A percentile compares a stretch with the other conserved stretches of the same genome.
Evolutionary conservation across 2,329 filamentous ascomycete genomes (phyloP).

Genomic region (Colletotrichum theobromicola): DNA sequence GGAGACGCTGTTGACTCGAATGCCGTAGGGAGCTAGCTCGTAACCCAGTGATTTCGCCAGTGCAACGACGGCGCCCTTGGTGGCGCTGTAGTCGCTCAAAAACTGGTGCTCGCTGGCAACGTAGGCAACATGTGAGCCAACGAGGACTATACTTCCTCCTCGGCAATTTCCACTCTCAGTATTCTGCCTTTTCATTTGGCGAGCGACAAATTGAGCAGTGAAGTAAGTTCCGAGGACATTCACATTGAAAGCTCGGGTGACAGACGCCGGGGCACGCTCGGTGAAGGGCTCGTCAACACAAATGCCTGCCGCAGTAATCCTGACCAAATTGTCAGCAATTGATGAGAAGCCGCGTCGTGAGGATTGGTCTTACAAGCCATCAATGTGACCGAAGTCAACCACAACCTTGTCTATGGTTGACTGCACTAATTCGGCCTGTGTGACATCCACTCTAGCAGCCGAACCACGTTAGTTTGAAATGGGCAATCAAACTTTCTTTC

Average conservation of each 20-base stretch:
- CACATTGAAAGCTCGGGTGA: constrained; percentile 28
- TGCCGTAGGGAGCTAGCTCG: too few species aligned
- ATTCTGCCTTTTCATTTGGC: constrained; percentile 38
- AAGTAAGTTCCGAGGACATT: constrained; percentile 38
- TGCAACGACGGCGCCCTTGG: too few species aligned
- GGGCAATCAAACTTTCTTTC: neutral
- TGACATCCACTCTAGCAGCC: constrained; percentile 19
- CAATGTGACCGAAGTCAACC: constrained; percentile 24
- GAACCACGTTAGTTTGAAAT: neutral
- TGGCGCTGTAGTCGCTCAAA: too few species aligned
- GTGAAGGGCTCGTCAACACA: constrained; percentile 32
- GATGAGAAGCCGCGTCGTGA: neutral
- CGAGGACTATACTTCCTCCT: too few species aligned
- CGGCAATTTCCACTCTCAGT: too few species aligned
- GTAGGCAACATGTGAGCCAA: too few species aligned
- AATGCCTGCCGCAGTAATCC: constrained; percentile 31
- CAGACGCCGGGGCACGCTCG: constrained; percentile 25
- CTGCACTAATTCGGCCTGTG: constrained; percentile 21
- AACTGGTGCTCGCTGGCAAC: too few species aligned
- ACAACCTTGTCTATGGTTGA: constrained; percentile 23
- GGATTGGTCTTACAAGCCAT: constrained; percentile 21
- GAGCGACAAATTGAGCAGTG: constrained; percentile 37
- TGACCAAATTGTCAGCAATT: too few species aligned
- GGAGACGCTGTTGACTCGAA: too few species aligned
- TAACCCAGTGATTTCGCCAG: too few species aligned